Evolutionary conservation across 2,329 filamentous ascomycete genomes (phyloP), one percentile per base, ranked within the genome.

Genomic region (Phyllosticta paracitricarpa): DNA sequence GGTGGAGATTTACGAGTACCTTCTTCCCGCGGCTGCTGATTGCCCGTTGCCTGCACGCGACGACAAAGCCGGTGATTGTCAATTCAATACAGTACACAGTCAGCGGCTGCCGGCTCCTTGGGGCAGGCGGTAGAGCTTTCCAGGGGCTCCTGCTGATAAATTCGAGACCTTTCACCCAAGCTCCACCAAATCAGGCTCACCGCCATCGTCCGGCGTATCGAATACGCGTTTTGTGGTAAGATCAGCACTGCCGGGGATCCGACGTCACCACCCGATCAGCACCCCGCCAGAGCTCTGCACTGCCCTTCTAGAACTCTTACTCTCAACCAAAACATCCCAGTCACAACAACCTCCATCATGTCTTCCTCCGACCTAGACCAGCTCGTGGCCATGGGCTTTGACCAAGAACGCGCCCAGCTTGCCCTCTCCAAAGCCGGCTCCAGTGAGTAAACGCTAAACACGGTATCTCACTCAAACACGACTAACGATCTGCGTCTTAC

Each of bases 381-480:
- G 71, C 82, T 87, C 67, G 72, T 84, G 67, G 83, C 84, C 63
- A 87, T 87, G 84, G 84, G 84, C 75, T 99, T 99, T 71, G 90
- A 96, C 65, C 84, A 85, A 69, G 84, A 90, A 69, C 86, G 89
- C 66, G 87, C 91, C 55, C 84, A 92, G 72, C 77, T 97, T 54
- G 94, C 94, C 40, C 81, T 96, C 65, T 90, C 93, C 76, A 90
- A 89, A 70, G 84, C 86, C 12, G 91, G 91, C 64, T 89, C 89
- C 62, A 77, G 91, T 91, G 79, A 76, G 88, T 78, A 48, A 48
- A n/a, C 57, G 28, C n/a, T 35, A 40, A 14, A 53, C 24, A 22
- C n/a, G 35, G 19, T 9, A 55, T 28, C 56, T 51, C 55, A 26
- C 33, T 40, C 54, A 59, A 52, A 25, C 9, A 40, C 51, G 28